Evolutionary conservation across 495 filamentous ascomycete species (phyloP).

Genomic region (Lasiosphaeriaceae sp.): DNA sequence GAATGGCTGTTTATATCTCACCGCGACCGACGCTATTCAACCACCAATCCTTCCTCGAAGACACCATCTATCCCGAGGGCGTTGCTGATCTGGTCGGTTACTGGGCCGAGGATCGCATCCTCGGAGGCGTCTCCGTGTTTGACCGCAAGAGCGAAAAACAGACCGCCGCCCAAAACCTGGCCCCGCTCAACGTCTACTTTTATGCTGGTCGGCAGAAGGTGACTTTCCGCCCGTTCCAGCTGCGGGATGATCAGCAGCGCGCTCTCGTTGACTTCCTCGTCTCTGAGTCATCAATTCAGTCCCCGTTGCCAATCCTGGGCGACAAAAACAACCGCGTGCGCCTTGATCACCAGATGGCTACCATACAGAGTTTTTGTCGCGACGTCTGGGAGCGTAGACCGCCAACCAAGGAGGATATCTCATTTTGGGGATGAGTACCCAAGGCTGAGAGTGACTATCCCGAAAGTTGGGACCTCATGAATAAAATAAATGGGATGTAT

Average conservation of each 20-base stretch:
- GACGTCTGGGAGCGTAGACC: conserved; percentile 23
- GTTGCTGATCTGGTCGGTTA: conserved; percentile 32
- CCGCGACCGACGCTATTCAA: conserved; percentile 20
- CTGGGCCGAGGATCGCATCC: conserved; percentile 30
- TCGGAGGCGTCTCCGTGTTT: conserved; percentile 33
- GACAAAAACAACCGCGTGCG: conserved; percentile 14
- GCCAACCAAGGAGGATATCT: background rate
- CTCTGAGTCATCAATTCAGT: background rate
- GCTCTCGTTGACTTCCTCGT: conserved; percentile 21
- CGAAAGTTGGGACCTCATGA: too few relatives aligned
- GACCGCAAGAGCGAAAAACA: conserved; percentile 14
- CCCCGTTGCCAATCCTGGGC: conserved; percentile 17
- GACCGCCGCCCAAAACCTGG: background rate
- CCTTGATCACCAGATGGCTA: conserved; percentile 13
- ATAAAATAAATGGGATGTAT: too few relatives aligned
- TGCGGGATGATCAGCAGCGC: conserved; percentile 19
- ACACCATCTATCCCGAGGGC: conserved; percentile 25
- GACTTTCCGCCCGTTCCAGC: conserved; percentile 16
- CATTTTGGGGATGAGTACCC: too few relatives aligned
- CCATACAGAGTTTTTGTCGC: conserved; percentile 11
- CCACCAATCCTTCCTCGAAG: conserved; percentile 20
- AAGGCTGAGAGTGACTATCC: too few relatives aligned
- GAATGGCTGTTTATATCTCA: conserved; percentile 10
- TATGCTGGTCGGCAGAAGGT: conserved; percentile 12
- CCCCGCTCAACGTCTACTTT: conserved; percentile 18